A percentile compares a stretch with the other conserved stretches of the same genome.
These are phyloP conservation scores for Aspergillus haitiensis DNA, from an alignment of 495 filamentous ascomycete species.

Conservation along the genomic window DNA sequence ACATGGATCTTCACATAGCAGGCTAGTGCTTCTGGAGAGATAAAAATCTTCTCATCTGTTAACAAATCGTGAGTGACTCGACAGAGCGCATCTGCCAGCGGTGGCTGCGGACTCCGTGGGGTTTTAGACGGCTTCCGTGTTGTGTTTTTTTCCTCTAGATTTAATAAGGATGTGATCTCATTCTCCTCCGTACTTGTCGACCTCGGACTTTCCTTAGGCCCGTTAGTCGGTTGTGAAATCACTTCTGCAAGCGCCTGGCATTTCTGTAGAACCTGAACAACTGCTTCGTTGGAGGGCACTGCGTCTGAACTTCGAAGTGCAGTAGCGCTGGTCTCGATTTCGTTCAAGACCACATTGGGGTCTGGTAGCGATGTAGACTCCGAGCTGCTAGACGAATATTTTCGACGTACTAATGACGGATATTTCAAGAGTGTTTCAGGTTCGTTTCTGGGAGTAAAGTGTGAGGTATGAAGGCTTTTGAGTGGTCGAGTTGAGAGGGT, in stretches of 20 bases:
- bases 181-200: constrained; percentile 29
- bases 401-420: constrained; percentile 6
- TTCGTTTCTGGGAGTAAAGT: constrained; percentile 22
- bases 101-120: constrained; percentile 23
- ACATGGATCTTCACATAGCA: constrained; percentile 71
- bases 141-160: constrained; percentile 49
- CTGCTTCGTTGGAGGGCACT: constrained; percentile 41
- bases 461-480: constrained; percentile 19
- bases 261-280: constrained; percentile 44
- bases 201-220: constrained; percentile 19
- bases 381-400: constrained; percentile 21
- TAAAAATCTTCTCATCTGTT: constrained; percentile 74
- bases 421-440: constrained; percentile 4
- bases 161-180: constrained; percentile 52
- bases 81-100: constrained; percentile 48
- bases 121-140: constrained; percentile 24
- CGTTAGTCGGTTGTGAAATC: constrained; percentile 34
- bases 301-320: constrained; percentile 34
- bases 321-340: constrained; percentile 31
- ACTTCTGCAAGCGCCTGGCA: constrained; percentile 46
- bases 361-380: constrained; percentile 14
- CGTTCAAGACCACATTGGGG: constrained; percentile 25
- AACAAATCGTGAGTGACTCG: constrained; percentile 62
- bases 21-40: constrained; percentile 67
- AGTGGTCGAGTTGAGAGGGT: constrained; percentile 11